Base-by-base conservation (phyloP, 192 early-diverging fungal species). In the Tieghemiomyces parasiticus region DNA sequence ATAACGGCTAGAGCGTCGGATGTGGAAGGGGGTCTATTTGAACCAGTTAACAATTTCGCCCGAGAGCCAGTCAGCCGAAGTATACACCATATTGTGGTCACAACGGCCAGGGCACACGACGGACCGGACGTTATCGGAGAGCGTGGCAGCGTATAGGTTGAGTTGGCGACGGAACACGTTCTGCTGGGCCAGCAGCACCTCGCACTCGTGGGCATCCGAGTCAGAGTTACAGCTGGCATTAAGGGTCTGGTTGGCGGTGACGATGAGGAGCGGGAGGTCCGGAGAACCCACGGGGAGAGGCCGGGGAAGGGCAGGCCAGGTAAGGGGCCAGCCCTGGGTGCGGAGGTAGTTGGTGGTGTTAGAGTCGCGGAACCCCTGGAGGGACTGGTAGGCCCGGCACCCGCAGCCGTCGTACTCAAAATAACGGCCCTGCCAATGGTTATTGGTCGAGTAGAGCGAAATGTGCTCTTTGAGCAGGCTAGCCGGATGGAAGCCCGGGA, bases 391-490 rank as follows among this genome's bases (percentile, higher is more conserved):
- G 12, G 70, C 55, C 30, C 55, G 54, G 24, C 71, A 65, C 1
- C 74, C 71, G 0, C 71, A 67, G n/a, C 74, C 74, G 47, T 68
- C 74, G 25, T 71, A 76, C 50, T 76, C 74, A 67, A 76, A 76
- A 46, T 76, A 76, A 32, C 64, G 62, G 4, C 71, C 74, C 65
- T 76, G 74, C 62, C 72, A 76, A 58, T 76, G 67, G 25, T 60
- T 29, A 52, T 76, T 76, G 66, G 72, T 72, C 16, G 71, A 63
- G 63, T 73, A 70, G 60, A 68, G 59, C 30, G 74, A 68, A 2
- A 61, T 61, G 46, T 76, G 74, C 66, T 66, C 69, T 42, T 60
- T 60, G 31, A 73, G 69, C 13, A 62, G 46, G 4, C 38, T 46
- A 13, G 63, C 30, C 1, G 74, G 74, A 60, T 71, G 55, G 60